phyloP scores from a whole-genome alignment of 2,329 filamentous ascomycete species.

The Ophiostoma fasciatum region DNA sequence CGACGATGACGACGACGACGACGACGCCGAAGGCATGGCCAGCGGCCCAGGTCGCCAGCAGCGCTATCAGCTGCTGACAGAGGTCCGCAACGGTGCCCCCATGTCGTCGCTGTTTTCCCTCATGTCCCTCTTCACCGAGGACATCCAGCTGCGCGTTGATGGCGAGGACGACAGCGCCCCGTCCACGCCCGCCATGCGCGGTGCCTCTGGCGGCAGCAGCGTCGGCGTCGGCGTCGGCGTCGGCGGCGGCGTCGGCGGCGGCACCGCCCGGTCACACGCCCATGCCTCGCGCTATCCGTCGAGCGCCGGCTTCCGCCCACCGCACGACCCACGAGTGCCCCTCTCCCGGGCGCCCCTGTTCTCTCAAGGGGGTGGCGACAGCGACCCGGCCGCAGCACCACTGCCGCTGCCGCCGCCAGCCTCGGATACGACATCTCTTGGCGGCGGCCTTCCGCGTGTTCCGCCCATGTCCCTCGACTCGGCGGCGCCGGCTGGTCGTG shows the following conservation, averaged over 20 bases:
- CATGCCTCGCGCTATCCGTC: slow-evolving; percentile 16
- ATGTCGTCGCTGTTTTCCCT: slow-evolving; percentile 99
- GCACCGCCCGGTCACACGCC: no score
- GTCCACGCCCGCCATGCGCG: slow-evolving; percentile 16
- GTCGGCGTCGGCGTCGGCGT: no score
- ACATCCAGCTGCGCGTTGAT: slow-evolving; percentile 65
- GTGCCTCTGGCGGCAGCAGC: no score
- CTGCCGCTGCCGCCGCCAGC: no score
- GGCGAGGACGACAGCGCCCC: slow-evolving; percentile 45
- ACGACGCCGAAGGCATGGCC: neutral
- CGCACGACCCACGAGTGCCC: slow-evolving; percentile 20
- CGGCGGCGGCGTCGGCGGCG: no score
- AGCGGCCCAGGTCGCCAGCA: slow-evolving; percentile 55
- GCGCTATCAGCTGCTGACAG: slow-evolving; percentile 86
- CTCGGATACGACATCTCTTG: slow-evolving; percentile 6
- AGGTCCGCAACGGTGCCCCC: slow-evolving; percentile 92
- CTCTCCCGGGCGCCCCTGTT: no score
- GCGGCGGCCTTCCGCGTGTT: slow-evolving; percentile 39
- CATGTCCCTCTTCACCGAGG: slow-evolving; percentile 90
- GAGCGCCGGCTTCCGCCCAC: slow-evolving; percentile 17
- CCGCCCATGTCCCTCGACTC: slow-evolving; percentile 61
- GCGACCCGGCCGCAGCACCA: no score
- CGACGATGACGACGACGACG: slow-evolving; percentile 30
- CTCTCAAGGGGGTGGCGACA: no score
- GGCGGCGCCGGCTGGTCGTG: no score